Evolutionary conservation across 768 basidiomycete genomes (phyloP).

Genomic region (Boletus reticulatus): DNA sequence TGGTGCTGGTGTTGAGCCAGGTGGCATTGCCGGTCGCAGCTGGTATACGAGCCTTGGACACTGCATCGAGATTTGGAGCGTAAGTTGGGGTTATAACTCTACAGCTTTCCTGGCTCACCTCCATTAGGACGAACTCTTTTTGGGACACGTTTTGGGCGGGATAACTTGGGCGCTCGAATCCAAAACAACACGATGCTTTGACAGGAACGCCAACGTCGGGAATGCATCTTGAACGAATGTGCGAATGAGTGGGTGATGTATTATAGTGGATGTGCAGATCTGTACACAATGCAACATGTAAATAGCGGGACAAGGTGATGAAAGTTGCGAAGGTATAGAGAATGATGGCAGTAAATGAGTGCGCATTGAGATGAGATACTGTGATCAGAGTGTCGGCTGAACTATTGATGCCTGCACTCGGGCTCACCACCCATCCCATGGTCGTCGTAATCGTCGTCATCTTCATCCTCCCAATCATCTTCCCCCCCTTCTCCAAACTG

Average conservation of each 20-base stretch:
- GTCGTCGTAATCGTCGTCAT: constrained; percentile 55
- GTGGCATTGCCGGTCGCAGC: constrained; percentile 61
- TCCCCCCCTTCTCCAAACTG: constrained; percentile 76
- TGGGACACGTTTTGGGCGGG: constrained; percentile 72
- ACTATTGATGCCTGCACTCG: constrained; percentile 61
- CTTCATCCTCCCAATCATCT: constrained; percentile 69
- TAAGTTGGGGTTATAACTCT: constrained; percentile 27
- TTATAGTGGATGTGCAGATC: constrained; percentile 24
- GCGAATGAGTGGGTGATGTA: constrained; percentile 11
- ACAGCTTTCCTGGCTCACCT: not conserved
- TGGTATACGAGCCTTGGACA: constrained; percentile 87
- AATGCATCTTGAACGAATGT: constrained; percentile 24
- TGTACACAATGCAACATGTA: constrained; percentile 31
- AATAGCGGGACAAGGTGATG: constrained; percentile 21
- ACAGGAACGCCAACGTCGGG: constrained; percentile 60
- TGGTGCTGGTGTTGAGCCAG: constrained; percentile 59
- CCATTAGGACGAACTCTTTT: constrained; percentile 60
- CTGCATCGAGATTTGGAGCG: constrained; percentile 74
- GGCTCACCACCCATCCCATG: constrained; percentile 42
- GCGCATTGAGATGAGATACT: constrained; percentile 9
- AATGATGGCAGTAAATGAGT: constrained; percentile 10
- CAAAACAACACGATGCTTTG: constrained; percentile 69
- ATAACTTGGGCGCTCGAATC: constrained; percentile 71
- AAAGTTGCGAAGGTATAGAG: constrained; percentile 15
- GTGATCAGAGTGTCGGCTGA: constrained; percentile 1